Base-by-base conservation (phyloP, 2,329 filamentous ascomycete species). In the Sarocladium strictum region DNA sequence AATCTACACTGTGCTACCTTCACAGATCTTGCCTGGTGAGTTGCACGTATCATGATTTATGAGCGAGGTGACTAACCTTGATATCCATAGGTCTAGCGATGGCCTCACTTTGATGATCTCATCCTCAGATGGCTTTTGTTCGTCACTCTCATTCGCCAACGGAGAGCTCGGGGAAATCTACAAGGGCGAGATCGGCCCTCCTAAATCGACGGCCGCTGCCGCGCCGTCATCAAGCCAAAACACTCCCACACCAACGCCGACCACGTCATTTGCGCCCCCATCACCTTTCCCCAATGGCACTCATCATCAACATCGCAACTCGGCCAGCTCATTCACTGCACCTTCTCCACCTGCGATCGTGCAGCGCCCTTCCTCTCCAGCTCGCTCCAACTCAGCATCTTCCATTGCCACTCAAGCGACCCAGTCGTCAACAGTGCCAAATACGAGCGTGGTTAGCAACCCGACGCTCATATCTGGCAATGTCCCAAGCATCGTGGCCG, bases 111-210 rank as follows among this genome's bases (percentile, higher is more conserved):
- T 99, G 21, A 78, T 99, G 51, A 95, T 99, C 74, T 94, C 91
- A n/a, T 99, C 94, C 0, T 97, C 94, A 0, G 94, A 99, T 69
- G 94, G 94, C 0, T 99, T 97, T 74, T 99, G 94, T 69, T 99
- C 94, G 0, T 87, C 89, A 0, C 76, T 99, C 5, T 88, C 91
- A 0, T 99, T 99, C 65, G 72, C 82, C 1, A 76, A 87, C 2
- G 89, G 90, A 9, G 94, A 99, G 68, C 76, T 99, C 1, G 94
- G 94, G 12, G 85, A 93, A 59, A 73, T 84, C 4, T 95, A 95
- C 67, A 85, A 84, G 9, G 86, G 86, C 29, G 84, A 90, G 53
- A 68, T 85, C 37, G 74, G 76, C n/a, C 73, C 74, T 14, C 65
- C 71, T 27, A 82, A 78, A 60, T 65, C 72, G 11, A 21, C 70